Evolutionary conservation across 1,284 basidiomycete genomes (phyloP), one percentile per base, ranked within the genome.

Genomic region (Trametes polyzona): DNA sequence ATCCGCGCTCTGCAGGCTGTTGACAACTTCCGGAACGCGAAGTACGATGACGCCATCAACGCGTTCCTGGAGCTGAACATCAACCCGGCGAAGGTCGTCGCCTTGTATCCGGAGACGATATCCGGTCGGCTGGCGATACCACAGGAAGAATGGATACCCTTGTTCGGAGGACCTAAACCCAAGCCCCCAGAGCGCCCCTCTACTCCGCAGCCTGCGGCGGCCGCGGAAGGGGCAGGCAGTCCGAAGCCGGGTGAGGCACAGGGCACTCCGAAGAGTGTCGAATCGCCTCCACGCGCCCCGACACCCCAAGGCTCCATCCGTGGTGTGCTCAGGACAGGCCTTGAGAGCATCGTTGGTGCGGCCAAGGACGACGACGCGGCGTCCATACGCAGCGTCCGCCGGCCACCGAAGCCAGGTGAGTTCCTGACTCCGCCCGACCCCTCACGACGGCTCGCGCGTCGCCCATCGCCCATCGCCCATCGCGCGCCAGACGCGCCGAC

Each of bases 21-120:
- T 0, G 78, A 88, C 0, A 82, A 90, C 52, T 95, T 96, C 72
- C 82, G 83, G 3, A 75, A 80, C 7, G 80, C 81, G 14, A 79
- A 86, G 52, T 95, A 83, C 65, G 86, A 91, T 59, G 75, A 79
- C 14, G 96, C 96, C 0, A 88, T 98, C 54, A 90, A 96, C 67
- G 83, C 86, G 0, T 96, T 99, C 71, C 84, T 96, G 47, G 84
- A 90, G 39, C 84, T 96, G 41, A 91, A 98, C 63, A 81, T 94
- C 61, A 96, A 97, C 67, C 96, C 96, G 0, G 93, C 95, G 2
- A 93, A 96, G 68, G 93, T 99, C 0, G 83, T 99, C 12, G 91
- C 95, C 0, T 77, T 98, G 4, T 99, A 93, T 71, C 93, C 95
- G 0, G 82, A 90, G 43, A 78, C 78, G 16, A 84, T 99, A 1